Base-by-base conservation (phyloP, 352 stramenopile genomes). In the Phytophthora pseudosyringae region DNA sequence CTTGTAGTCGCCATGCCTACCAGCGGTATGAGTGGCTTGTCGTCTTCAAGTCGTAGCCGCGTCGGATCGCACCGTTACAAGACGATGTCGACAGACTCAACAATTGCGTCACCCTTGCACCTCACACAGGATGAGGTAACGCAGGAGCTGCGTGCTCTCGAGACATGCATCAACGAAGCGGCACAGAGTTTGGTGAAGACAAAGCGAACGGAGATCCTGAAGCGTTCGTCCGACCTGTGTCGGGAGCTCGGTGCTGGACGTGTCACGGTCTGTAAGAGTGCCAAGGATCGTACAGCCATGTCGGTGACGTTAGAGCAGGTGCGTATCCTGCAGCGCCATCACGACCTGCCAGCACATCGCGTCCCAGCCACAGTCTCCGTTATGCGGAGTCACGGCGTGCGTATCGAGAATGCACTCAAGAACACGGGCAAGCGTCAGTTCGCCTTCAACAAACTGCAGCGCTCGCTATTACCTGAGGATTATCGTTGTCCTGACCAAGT, bases 281-380 rank as follows among this genome's bases (percentile, higher is more conserved):
- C 96, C 13, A 99, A 99, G 72, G 97, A 99, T 78, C 88, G 97
- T 40, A 99, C 97, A 35, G 96, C 94, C 45, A 99, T 99, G 97
- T 97, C 97, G 16, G 90, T 99, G 26, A 99, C 96, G 26, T 89
- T 98, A 29, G 97, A 99, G 69, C 91, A 99, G 64, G 92, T 93
- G 29, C 86, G 87, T 28, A 94, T 96, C 31, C 52, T 96, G 73
- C 81, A 90, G 47, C 83, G 82, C 28, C 87, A 95, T 66, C 88
- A 96, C 60, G 87, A 93, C 47, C 57, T 96, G 44, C 87, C 85
- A 2, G 55, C 56, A 25, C 81, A 94, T 61, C 83, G 85, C 31
- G 85, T 95, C 6, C 80, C 83, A 13, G 83, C 83, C 13, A 96
- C 87, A 0, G 86, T 95, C 25, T 92, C 86, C 11, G 87, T 94